These are phyloP conservation scores for Xylaria bambusicola DNA, from an alignment of 495 filamentous ascomycete genomes.

Conservation along the genomic window DNA sequence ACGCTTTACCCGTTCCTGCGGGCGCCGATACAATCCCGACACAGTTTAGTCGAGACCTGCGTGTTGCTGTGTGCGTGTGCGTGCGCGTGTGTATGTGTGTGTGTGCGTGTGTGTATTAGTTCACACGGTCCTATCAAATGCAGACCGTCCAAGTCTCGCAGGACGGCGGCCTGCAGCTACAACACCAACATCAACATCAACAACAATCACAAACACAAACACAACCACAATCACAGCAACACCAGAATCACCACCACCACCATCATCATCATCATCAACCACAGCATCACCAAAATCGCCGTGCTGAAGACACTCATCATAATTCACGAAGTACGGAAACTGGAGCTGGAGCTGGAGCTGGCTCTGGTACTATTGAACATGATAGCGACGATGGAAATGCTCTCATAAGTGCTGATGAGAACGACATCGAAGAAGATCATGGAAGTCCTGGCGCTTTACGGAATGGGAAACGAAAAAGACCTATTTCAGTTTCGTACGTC, in stretches of 20 bases:
- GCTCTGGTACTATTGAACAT: constrained; percentile 23
- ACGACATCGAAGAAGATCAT: constrained; percentile 40
- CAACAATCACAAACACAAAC: constrained; percentile 31
- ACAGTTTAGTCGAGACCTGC: background rate
- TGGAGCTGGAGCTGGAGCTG: background rate
- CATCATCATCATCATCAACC: constrained; percentile 13
- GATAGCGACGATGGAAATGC: constrained; percentile 36
- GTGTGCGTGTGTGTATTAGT: background rate
- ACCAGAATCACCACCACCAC: constrained; percentile 17
- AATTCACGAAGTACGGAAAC: background rate
- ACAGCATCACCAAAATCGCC: constrained; percentile 11
- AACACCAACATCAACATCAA: constrained; percentile 14
- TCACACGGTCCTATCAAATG: constrained; percentile 18
- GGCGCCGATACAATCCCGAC: constrained; percentile 8
- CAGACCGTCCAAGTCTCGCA: constrained; percentile 25
- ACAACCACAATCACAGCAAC: too few species aligned
- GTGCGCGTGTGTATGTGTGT: background rate
- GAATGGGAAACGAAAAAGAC: constrained; percentile 54
- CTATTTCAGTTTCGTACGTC: constrained; percentile 61
- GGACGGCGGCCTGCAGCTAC: constrained; percentile 21
- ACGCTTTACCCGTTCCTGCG: background rate
- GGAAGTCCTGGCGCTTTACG: constrained; percentile 40
- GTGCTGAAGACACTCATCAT: background rate
- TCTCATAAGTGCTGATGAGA: constrained; percentile 34
- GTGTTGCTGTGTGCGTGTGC: background rate